Percentiles rank a stretch among this genome's conserved stretches.
Evolutionary conservation across 164 flowering plant species (phyloP).

Genomic region (Vitis cinerea): DNA sequence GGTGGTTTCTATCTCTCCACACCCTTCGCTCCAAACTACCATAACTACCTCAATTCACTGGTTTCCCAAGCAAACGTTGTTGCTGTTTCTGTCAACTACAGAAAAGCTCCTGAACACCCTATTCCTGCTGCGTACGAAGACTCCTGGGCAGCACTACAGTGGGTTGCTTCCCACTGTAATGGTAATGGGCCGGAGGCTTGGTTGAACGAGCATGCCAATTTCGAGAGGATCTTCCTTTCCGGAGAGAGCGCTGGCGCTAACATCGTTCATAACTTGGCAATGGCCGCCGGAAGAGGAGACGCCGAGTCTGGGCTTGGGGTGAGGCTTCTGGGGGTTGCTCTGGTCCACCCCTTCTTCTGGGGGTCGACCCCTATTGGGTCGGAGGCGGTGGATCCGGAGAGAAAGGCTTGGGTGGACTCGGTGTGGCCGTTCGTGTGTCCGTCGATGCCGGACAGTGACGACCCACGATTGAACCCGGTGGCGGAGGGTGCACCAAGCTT

Average conservation of each 20-base stretch:
- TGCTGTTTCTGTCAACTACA: slow-evolving; percentile 29
- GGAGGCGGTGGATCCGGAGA: slow-evolving; percentile 14
- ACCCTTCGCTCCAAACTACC: slow-evolving; percentile 22
- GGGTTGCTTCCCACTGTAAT: slow-evolving; percentile 24
- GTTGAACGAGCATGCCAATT: slow-evolving; percentile 32
- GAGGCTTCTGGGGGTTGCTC: slow-evolving; percentile 20
- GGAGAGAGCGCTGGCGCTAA: slow-evolving; percentile 42
- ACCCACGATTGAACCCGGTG: slow-evolving; percentile 20
- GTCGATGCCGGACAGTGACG: slow-evolving; percentile 12
- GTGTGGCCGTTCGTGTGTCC: slow-evolving; percentile 18
- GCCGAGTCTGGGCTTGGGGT: slow-evolving; percentile 11
- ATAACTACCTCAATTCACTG: slow-evolving; percentile 15
- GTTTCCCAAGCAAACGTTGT: slow-evolving; percentile 23
- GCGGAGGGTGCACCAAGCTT: slow-evolving; percentile 13
- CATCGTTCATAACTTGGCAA: slow-evolving; percentile 21
- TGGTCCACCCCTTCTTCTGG: slow-evolving; percentile 37
- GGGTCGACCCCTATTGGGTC: slow-evolving; percentile 21
- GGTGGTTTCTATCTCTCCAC: slow-evolving; percentile 26
- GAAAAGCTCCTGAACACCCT: slow-evolving; percentile 30
- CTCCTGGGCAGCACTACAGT: slow-evolving; percentile 26
- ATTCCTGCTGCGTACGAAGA: slow-evolving; percentile 35
- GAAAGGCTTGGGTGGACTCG: slow-evolving; percentile 2
- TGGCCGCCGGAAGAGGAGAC: slow-evolving; percentile 13
- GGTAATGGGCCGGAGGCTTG: slow-evolving; percentile 28
- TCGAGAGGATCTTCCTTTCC: slow-evolving; percentile 17